Evolutionary conservation across 805 yeast genomes (phyloP).

Genomic region (Pichia pseudocactophila): DNA sequence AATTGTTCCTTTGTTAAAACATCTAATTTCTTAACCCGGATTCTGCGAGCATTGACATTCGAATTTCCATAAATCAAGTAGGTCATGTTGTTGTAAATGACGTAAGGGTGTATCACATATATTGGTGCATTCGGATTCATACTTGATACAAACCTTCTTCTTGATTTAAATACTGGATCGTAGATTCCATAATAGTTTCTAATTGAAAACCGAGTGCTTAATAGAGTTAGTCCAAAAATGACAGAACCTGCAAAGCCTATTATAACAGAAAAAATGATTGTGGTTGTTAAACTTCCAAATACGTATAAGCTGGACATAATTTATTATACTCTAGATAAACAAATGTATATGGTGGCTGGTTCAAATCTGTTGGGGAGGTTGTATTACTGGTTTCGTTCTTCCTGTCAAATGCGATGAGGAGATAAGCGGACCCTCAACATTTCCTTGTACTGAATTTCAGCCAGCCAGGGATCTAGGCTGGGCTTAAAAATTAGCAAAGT

Average conservation of each 20-base stretch:
- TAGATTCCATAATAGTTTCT: constrained; percentile 49
- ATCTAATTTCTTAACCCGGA: constrained; percentile 38
- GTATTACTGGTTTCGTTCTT: too few relatives aligned
- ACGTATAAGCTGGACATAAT: not conserved
- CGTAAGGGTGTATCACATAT: constrained; percentile 7
- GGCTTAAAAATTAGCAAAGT: too few relatives aligned
- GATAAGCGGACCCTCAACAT: too few relatives aligned
- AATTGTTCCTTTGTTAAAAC: constrained; percentile 38
- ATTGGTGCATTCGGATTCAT: constrained; percentile 3
- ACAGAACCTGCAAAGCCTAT: constrained; percentile 52
- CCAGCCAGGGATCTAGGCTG: too few relatives aligned
- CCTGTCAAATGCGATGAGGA: too few relatives aligned
- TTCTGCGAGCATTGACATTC: constrained; percentile 17
- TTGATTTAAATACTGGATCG: constrained; percentile 21
- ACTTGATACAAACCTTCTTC: constrained; percentile 12
- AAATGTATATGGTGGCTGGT: too few relatives aligned
- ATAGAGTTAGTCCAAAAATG: constrained; percentile 47
- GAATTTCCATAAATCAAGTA: constrained; percentile 7
- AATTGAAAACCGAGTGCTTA: constrained; percentile 52
- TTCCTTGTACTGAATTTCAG: too few relatives aligned
- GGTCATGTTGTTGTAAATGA: constrained; percentile 4
- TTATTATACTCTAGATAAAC: too few relatives aligned
- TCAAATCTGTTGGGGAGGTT: too few relatives aligned
- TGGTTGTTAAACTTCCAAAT: constrained; percentile 44
- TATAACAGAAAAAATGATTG: constrained; percentile 56